Evolutionary conservation across 2,329 filamentous ascomycete species (phyloP), one percentile per base, ranked within the genome.

Genomic region (Hypoxylon sp.): DNA sequence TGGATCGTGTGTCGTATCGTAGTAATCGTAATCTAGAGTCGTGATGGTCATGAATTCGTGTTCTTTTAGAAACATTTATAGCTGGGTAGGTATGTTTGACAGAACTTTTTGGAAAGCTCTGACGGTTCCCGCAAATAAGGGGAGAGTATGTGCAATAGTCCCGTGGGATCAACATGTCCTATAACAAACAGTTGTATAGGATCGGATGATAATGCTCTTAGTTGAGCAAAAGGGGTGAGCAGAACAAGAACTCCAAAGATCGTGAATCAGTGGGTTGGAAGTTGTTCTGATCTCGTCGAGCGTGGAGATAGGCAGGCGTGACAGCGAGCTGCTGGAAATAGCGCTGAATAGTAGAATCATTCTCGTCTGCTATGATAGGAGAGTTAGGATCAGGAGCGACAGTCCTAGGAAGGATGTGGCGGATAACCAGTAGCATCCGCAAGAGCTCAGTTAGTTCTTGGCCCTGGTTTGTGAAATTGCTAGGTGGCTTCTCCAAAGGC

Each of bases 381-480:
- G 83, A 84, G 53, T 87, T 81, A 0, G 78, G 72, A 39, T 80
- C 78, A 1, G 81, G 78, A 27, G 77, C 73, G 23, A 78, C 74
- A 0, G 85, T 87, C 67, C 83, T 83, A 1, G 88, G 88, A 4
- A 89, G 80, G 0, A 86, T 84, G 65, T 86, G 85, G 39, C 88
- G 82, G 59, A 89, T 89, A n/a, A 80, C 80, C 8, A 90, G 75
- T 3, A 91, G 81, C 85, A 90, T 88, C 74, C 85, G 84, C 52
- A 90, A 75, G 39, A 90, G 77, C 46, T 86, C 82, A 4, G 87
- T 86, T 5, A 90, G 81, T 32, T 84, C 83, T 47, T 85, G 83
- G 14, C 88, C 88, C 69, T 90, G 87, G 59, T 84, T 82, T 0
- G 86, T 85, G 72, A 87, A 90, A 53, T 81, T 80, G 52, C 80